These are phyloP conservation scores for Colletotrichum neosansevieriae DNA, from an alignment of 2,329 filamentous ascomycete genomes.

Conservation along the genomic window DNA sequence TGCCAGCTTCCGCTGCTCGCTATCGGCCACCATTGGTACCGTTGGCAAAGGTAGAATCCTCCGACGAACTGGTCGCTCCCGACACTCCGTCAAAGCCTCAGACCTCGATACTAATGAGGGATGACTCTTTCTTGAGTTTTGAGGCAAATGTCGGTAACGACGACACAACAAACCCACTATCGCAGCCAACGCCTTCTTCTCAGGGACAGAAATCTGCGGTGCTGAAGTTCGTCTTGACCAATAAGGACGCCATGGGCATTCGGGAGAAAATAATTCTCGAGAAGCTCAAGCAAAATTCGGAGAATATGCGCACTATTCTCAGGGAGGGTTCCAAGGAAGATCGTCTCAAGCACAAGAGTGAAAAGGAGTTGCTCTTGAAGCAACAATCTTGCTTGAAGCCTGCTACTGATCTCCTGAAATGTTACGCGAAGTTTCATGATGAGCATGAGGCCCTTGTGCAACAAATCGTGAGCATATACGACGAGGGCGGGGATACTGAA, in stretches of 20 bases:
- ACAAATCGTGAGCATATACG: constrained; percentile 63
- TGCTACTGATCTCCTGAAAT: constrained; percentile 55
- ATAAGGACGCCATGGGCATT: constrained; percentile 49
- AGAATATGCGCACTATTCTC: constrained; percentile 61
- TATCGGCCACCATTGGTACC: constrained; percentile 40
- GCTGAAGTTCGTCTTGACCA: constrained; percentile 45
- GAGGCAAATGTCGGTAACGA: background rate
- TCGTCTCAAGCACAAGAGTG: constrained; percentile 60
- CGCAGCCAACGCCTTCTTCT: constrained; percentile 31
- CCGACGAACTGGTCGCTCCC: constrained; percentile 38
- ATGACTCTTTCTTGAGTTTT: background rate
- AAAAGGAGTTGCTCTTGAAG: constrained; percentile 60
- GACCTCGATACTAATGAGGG: background rate
- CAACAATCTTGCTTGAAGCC: constrained; percentile 59
- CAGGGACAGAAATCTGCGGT: constrained; percentile 24
- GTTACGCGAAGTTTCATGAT: constrained; percentile 55
- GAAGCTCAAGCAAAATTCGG: constrained; percentile 60
- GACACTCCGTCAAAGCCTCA: constrained; percentile 35
- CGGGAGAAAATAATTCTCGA: constrained; percentile 55
- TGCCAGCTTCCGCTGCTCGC: constrained; percentile 17
- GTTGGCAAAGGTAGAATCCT: constrained; percentile 22
- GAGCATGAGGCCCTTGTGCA: constrained; percentile 61
- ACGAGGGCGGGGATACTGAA: constrained; percentile 62
- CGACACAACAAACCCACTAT: background rate
- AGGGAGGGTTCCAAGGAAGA: constrained; percentile 60